Evolutionary conservation across 164 flowering plant species (phyloP), one percentile per base, ranked within the genome.

Genomic region (Dillenia suffruticosa): DNA sequence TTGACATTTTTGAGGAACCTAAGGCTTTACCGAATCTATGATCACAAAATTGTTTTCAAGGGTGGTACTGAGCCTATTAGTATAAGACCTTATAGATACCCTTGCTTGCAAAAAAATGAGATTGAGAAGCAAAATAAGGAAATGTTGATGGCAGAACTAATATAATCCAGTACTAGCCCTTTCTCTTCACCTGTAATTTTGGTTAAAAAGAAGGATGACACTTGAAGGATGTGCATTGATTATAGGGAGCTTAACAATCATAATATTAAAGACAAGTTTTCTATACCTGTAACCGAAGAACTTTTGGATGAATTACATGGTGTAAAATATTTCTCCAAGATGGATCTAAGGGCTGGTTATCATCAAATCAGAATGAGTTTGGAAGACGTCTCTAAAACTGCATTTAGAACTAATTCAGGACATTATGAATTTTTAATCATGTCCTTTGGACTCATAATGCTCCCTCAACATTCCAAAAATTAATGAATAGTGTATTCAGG

Each of bases 281-380:
- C 48, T 9, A 62, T 62, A 51, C 65, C 65, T 5, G 46, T 62
- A 11, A 62, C 52, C 7, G 65, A 62, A 14, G 57, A 62, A 43
- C 49, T 62, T 12, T 40, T 62, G 22, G 49, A 66, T 56, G 70
- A 66, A 40, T 40, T 62, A 9, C 50, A 56, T 32, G 67, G 70
- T 1, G 63, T 63, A 3, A 8, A 5, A 5, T 40, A 45, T 17
- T 66, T 71, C 43, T 61, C 67, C n/a, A 66, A 71, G 17, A 16
- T 71, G 7, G 70, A 71, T 45, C 14, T 65, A 8, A 26, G 49
- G 4, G 16, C 51, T 1, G 50, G 57, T 1, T 70, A 70, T 40
- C 74, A 66, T 47, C 74, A 66, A 14, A 71, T 66, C 13, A 50
- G 54, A 11, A 44, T 66, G 15, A 15, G 12, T 11, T 12, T n/a